phyloP scores from a whole-genome alignment of 352 stramenopile species.

The Globisporangium emineosum region DNA sequence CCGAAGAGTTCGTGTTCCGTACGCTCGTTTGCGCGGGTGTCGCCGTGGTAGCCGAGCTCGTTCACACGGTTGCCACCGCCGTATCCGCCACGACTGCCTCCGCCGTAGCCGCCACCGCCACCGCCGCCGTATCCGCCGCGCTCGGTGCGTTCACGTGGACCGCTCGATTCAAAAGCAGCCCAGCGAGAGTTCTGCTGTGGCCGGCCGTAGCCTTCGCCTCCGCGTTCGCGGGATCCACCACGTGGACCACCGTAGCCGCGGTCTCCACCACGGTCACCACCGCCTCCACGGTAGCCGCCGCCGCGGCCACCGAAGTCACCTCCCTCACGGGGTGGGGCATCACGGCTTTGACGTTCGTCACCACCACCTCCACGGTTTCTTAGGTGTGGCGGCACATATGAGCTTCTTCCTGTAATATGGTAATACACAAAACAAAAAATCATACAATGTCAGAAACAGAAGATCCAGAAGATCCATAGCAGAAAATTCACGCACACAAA shows the following conservation, averaged over 20 bases:
- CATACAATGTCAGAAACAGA: background rate
- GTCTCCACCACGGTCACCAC: constrained; percentile 30
- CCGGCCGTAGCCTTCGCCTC: constrained; percentile 11
- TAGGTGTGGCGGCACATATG: constrained; percentile 78
- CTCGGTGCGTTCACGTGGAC: constrained; percentile 21
- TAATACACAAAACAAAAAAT: background rate
- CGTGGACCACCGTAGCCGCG: constrained; percentile 23
- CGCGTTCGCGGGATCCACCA: constrained; percentile 33
- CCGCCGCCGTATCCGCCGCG: constrained; percentile 28
- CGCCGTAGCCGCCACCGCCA: constrained; percentile 18
- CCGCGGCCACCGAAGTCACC: constrained; percentile 25
- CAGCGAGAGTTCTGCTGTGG: constrained; percentile 51
- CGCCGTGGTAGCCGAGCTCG: constrained; percentile 96
- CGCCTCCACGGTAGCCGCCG: constrained; percentile 20
- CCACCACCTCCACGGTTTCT: constrained; percentile 38
- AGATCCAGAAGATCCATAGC: background rate
- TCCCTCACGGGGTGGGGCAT: constrained; percentile 19
- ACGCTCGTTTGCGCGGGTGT: constrained; percentile 88
- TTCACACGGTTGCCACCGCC: constrained; percentile 80
- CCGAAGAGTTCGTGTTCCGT: constrained; percentile 92
- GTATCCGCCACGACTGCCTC: constrained; percentile 40
- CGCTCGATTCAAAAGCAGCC: constrained; percentile 43
- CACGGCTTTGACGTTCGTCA: constrained; percentile 18
- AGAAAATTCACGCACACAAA: background rate
- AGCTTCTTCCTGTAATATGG: constrained; percentile 45